Evolutionary conservation across 73 alveolate genomes (phyloP), one percentile per base, ranked within the genome.

Genomic region (Uronychia setigera): DNA sequence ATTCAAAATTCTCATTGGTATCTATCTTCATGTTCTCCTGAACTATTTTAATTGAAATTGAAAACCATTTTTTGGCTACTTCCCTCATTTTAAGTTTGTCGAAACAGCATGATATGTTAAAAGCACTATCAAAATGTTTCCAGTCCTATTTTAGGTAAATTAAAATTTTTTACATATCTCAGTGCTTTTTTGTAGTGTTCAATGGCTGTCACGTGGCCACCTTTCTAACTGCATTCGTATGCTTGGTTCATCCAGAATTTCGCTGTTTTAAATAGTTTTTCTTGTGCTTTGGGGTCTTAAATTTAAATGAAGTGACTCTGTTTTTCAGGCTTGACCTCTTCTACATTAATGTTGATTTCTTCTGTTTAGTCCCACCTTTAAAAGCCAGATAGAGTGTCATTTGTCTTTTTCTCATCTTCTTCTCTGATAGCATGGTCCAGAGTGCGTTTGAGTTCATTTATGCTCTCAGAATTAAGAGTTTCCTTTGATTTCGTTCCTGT

Each of bases 21-120:
- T 77, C 86, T 33, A 57, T 74, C 1, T 27, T 32, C 33, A 26
- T 0, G 13, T 81, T 83, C 25, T n/a, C n/a, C n/a, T n/a, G n/a
- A n/a, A 67, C 80, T 29, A 85, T 85, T 77, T 85, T 58, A 35
- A 85, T 78, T n/a, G 82, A 1, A 14, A 35, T 35, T 77, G 76
- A 27, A 32, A 85, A 85, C 91, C 91, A 85, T 85, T 85, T 85
- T 31, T 33, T 33, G 26, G 91, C 86, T 26, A 74, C 77, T 13
- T 28, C 31, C 33, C 77, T 29, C 86, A 77, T 77, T 26, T 35
- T 33, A 14, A 85, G 33, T 25, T 34, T 1, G 25, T 57, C 32
- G 60, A 77, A 85, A 1, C 35, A 77, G 77, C 87, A 77, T 1
- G 91, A 85, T 28, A 85, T 28, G 33, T 85, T 85, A 32, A 67